phyloP scores from a whole-genome alignment of 208 protist genomes.

The Porcisia hertigi region DNA sequence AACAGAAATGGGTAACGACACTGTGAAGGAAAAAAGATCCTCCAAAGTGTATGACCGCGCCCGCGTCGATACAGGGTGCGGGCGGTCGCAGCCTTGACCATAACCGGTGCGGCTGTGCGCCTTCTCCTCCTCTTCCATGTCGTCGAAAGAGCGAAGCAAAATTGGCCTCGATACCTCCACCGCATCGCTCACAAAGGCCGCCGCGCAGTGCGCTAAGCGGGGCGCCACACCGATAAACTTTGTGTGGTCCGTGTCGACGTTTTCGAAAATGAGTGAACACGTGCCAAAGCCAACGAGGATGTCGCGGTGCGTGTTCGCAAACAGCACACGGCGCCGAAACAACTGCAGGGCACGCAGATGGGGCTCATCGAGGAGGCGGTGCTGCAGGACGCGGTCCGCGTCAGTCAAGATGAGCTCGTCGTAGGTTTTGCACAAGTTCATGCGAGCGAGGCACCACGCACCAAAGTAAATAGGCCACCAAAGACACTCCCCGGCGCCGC shows the following conservation, averaged over 20 bases:
- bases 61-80: neutral
- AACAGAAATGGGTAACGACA: neutral
- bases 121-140: constrained; percentile 7
- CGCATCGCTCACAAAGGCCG: constrained; percentile 45
- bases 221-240: constrained; percentile 31
- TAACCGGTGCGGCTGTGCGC: neutral
- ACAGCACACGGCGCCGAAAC: constrained; percentile 65
- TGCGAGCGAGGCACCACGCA: constrained; percentile 44
- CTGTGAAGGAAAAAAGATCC: neutral
- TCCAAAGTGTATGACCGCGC: neutral
- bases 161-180: constrained; percentile 49
- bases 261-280: constrained; percentile 59
- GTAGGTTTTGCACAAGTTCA: constrained; percentile 43
- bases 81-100: neutral
- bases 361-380: constrained; percentile 43
- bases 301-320: constrained; percentile 75
- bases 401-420: constrained; percentile 60
- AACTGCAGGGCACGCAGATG: constrained; percentile 48
- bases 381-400: constrained; percentile 31
- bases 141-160: constrained; percentile 30
- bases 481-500: constrained; percentile 56
- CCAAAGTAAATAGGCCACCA: constrained; percentile 48
- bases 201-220: constrained; percentile 31
- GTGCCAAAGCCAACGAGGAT: constrained; percentile 71
- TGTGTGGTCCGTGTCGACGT: constrained; percentile 38